Conservation (phyloP, 257 asterid genomes). For the Nicotiana obtusifolia region DNA sequence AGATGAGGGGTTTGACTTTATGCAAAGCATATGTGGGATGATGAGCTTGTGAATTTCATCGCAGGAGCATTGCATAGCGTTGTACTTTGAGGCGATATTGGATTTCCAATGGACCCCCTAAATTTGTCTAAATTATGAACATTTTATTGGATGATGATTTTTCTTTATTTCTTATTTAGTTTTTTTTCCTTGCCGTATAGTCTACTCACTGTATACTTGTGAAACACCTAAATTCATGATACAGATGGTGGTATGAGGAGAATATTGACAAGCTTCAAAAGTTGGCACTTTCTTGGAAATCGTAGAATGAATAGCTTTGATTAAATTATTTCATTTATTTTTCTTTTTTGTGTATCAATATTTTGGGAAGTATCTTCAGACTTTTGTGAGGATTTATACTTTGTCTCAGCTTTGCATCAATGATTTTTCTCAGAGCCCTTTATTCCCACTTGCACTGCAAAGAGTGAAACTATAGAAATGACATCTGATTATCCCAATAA, state of each 20-base stretch:
- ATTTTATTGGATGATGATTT: not conserved
- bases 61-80: too few species aligned
- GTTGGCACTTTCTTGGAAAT: not conserved
- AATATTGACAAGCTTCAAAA: slow-evolving; percentile 1
- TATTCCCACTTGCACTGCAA: not conserved
- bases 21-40: too few species aligned
- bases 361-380: not conserved
- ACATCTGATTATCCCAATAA: not conserved
- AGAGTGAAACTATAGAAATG: not conserved
- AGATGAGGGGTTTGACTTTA: too few species aligned
- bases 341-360: not conserved
- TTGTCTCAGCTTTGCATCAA: not conserved
- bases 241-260: not conserved
- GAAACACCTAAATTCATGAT: not conserved
- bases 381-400: not conserved
- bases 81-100: too few species aligned
- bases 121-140: not conserved
- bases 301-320: not conserved
- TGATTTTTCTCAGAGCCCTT: not conserved
- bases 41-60: too few species aligned
- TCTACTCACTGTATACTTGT: not conserved
- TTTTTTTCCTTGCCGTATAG: not conserved
- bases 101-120: not conserved
- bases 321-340: not conserved
- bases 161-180: not conserved